Conservation (phyloP, 148 eudicot genomes). For the Rhododendron simsii region DNA sequence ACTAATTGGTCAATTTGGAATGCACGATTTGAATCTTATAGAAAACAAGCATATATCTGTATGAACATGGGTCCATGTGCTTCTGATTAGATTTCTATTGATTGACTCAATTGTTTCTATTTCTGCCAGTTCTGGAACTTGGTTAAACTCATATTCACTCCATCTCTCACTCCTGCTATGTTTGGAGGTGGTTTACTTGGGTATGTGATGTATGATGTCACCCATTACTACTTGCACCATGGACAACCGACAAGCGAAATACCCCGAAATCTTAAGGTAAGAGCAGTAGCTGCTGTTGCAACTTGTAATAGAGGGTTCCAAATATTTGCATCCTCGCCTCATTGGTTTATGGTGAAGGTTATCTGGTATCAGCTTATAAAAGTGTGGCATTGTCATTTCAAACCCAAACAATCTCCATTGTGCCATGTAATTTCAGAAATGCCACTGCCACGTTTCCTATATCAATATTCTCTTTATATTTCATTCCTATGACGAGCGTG, state of each 20-base stretch:
- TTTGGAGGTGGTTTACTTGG: constrained; percentile 85
- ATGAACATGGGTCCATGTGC: background rate
- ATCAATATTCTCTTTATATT: background rate
- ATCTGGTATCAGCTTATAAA: background rate
- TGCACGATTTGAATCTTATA: background rate
- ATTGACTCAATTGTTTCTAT: background rate
- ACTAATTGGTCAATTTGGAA: background rate
- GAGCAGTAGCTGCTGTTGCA: background rate
- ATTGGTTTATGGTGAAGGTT: background rate
- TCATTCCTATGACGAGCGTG: background rate
- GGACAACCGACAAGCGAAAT: constrained; percentile 66
- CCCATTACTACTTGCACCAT: constrained; percentile 95
- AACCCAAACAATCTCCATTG: background rate
- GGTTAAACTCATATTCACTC: constrained; percentile 51
- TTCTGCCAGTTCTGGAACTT: constrained; percentile 71
- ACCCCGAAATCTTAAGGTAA: constrained; percentile 73
- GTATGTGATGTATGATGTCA: constrained; percentile 85
- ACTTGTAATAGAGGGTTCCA: background rate
- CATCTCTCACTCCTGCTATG: constrained; percentile 68
- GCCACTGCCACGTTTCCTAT: background rate
- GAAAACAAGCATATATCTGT: background rate
- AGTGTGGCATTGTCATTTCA: background rate
- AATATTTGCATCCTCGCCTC: background rate
- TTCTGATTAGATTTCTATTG: background rate
- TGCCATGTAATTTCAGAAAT: background rate